phyloP scores from a whole-genome alignment of 768 basidiomycete species.

The Terana coerulea region DNA sequence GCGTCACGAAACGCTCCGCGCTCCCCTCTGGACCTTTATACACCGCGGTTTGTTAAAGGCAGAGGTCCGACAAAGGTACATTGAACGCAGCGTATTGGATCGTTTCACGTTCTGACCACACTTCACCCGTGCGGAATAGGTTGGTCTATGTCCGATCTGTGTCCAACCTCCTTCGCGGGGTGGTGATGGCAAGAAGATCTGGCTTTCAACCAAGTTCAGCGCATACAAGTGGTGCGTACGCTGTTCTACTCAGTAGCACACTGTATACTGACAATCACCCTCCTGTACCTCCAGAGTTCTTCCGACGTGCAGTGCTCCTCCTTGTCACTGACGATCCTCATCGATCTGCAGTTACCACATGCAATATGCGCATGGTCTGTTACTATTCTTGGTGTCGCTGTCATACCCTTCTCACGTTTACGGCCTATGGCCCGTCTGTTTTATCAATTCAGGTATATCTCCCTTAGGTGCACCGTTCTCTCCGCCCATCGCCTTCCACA shows the following conservation, averaged over 20 bases:
- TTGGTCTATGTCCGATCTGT: constrained; percentile 78
- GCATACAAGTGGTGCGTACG: constrained; percentile 73
- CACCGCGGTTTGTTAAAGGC: constrained; percentile 73
- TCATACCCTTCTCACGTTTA: not conserved
- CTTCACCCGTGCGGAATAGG: constrained; percentile 10
- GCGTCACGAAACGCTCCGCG: constrained; percentile 62
- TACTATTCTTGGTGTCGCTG: not conserved
- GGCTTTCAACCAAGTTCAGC: constrained; percentile 78
- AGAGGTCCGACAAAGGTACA: constrained; percentile 54
- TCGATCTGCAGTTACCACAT: constrained; percentile 64
- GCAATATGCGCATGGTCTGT: constrained; percentile 71
- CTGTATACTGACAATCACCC: no score
- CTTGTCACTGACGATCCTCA: not conserved
- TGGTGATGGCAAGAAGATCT: constrained; percentile 58
- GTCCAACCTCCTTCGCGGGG: constrained; percentile 56
- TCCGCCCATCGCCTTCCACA: constrained; percentile 65
- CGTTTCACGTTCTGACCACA: not conserved
- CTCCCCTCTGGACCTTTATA: constrained; percentile 64
- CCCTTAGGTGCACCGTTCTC: constrained; percentile 69
- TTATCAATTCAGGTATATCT: constrained; percentile 55
- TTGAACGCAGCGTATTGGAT: not conserved
- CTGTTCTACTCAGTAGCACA: not conserved
- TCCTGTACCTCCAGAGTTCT: constrained; percentile 10
- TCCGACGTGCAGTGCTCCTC: not conserved
- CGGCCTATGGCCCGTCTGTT: not conserved